phyloP scores from a whole-genome alignment of 208 protist species.

The Acanthamoeba triangularis region DNA sequence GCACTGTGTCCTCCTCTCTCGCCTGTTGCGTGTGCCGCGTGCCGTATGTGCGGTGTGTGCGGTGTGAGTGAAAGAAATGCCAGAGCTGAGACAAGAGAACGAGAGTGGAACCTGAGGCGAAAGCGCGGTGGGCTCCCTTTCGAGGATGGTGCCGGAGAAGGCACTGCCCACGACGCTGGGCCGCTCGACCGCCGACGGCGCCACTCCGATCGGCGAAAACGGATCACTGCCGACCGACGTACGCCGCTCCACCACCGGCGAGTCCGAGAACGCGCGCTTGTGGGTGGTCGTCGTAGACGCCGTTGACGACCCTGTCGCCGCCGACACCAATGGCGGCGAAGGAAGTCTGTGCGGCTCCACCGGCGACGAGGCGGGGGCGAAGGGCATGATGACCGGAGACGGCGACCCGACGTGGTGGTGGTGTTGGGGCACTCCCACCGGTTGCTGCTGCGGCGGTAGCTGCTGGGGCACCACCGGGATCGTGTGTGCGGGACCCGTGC shows the following conservation, averaged over 20 bases:
- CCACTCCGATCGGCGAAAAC: no score
- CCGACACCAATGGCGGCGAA: no score
- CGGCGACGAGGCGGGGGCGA: background rate
- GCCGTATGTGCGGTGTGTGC: no score
- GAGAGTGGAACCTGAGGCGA: no score
- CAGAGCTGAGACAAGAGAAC: no score
- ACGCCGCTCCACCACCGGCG: conserved; percentile 20
- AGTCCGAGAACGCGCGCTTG: conserved; percentile 12
- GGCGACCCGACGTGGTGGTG: background rate
- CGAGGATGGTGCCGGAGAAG: conserved; percentile 2
- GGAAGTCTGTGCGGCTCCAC: background rate
- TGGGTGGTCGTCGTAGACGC: background rate
- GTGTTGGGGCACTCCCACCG: no score
- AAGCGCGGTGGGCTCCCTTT: background rate
- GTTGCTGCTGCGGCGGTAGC: background rate
- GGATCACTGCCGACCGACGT: background rate
- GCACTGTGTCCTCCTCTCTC: background rate
- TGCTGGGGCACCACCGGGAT: background rate
- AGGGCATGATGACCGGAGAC: background rate
- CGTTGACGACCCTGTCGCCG: no score
- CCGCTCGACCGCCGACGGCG: background rate
- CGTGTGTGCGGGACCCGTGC: background rate
- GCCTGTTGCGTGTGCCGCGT: background rate
- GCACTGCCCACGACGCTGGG: conserved; percentile 2
- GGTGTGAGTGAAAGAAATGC: background rate